Percentiles rank a stretch among this genome's conserved stretches.
Conservation (phyloP, 192 early-diverging fungal species). For the Coemansia sp. region DNA sequence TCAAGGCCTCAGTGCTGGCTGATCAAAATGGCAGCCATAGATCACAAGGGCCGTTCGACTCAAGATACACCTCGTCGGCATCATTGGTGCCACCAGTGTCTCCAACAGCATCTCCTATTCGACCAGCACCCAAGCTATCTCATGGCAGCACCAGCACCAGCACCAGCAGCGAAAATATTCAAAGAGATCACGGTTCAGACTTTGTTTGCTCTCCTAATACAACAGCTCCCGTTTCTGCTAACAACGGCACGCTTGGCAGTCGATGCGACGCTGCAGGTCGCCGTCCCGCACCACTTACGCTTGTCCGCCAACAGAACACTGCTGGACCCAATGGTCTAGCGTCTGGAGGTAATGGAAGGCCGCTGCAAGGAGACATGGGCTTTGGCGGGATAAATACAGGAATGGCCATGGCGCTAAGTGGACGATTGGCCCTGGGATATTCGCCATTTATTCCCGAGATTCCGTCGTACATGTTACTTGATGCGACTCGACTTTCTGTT, state of each 20-base stretch:
- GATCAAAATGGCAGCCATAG: constrained; percentile 3
- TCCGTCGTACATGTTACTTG: constrained; percentile 51
- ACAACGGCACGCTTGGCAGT: not conserved
- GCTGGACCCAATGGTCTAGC: not conserved
- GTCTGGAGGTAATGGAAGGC: not conserved
- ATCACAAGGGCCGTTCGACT: not conserved
- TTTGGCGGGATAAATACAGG: constrained; percentile 9
- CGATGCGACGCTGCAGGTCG: constrained; percentile 10
- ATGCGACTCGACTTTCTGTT: constrained; percentile 39
- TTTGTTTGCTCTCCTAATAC: not conserved
- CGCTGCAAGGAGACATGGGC: constrained; percentile 1
- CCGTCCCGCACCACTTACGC: constrained; percentile 40
- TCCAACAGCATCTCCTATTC: not conserved
- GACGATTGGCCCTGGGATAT: constrained; percentile 19
- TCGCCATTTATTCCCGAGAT: constrained; percentile 36
- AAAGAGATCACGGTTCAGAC: not conserved
- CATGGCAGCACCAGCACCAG: not conserved
- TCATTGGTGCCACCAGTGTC: not conserved
- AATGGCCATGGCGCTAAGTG: constrained; percentile 12
- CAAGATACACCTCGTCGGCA: not conserved
- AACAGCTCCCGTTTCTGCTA: not conserved
- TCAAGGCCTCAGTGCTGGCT: not conserved
- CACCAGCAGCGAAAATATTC: not conserved
- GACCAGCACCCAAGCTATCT: not conserved
- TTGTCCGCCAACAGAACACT: constrained; percentile 14